These are phyloP conservation scores for Zoysia japonica DNA, from an alignment of 176 grass and related monocot species.

Conservation along the genomic window DNA sequence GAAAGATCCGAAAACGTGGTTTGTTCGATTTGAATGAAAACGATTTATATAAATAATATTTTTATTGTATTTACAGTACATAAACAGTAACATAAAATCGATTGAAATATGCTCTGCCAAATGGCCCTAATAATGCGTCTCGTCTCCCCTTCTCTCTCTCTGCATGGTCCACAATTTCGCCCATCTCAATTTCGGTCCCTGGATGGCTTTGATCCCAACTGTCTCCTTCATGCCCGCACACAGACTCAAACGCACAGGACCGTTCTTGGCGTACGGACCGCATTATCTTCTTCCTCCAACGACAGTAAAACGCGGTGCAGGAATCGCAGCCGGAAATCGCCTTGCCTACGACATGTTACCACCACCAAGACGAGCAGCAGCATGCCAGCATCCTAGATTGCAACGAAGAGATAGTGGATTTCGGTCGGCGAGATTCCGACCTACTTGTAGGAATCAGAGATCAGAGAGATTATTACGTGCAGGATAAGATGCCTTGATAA, in stretches of 20 bases:
- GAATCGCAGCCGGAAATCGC: background rate
- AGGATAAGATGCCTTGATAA: background rate
- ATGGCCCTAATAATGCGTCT: background rate
- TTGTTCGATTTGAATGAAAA: too few relatives aligned
- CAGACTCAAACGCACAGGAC: conserved; percentile 21
- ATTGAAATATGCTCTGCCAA: too few relatives aligned
- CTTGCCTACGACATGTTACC: background rate
- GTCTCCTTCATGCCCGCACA: conserved; percentile 50
- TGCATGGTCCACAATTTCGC: conserved; percentile 35
- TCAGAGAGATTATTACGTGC: background rate
- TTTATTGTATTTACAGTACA: too few relatives aligned
- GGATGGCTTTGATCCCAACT: conserved; percentile 45
- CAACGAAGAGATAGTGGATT: background rate
- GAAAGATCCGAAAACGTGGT: too few relatives aligned
- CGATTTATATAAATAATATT: too few relatives aligned
- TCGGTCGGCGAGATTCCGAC: background rate
- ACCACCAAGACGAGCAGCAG: background rate
- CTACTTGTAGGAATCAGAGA: background rate
- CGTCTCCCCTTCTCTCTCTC: background rate
- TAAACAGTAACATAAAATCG: too few relatives aligned
- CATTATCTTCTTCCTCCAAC: background rate
- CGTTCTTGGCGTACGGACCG: conserved; percentile 25
- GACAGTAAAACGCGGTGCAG: conserved; percentile 12
- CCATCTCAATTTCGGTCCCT: conserved; percentile 1
- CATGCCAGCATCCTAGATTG: background rate